Evolutionary conservation across 768 basidiomycete genomes (phyloP).

Genomic region (Lepiota subincarnata): DNA sequence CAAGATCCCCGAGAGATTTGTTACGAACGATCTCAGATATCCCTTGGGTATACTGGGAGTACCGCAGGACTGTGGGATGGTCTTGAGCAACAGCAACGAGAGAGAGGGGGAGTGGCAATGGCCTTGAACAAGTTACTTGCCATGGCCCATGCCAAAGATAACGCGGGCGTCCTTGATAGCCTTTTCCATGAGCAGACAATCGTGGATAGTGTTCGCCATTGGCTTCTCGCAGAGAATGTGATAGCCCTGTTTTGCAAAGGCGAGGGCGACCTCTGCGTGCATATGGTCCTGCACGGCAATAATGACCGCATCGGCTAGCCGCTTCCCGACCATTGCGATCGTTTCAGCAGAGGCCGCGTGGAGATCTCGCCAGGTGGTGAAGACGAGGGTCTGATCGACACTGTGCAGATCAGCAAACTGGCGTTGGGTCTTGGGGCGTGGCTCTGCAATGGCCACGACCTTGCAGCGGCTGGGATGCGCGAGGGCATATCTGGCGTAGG

Average conservation of each 20-base stretch:
- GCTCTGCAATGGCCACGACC: conserved; percentile 84
- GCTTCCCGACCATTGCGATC: conserved; percentile 57
- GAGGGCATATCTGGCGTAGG: conserved; percentile 62
- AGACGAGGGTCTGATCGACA: conserved; percentile 67
- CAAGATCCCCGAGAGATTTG: conserved; percentile 65
- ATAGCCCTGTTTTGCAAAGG: conserved; percentile 79
- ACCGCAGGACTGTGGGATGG: conserved; percentile 62
- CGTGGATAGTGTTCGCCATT: conserved; percentile 73
- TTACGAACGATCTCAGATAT: conserved; percentile 69
- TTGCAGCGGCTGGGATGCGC: conserved; percentile 59
- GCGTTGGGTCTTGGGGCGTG: conserved; percentile 60
- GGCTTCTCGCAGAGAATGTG: conserved; percentile 93
- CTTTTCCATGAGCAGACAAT: conserved; percentile 71
- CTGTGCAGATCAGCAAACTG: conserved; percentile 53
- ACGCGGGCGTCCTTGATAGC: conserved; percentile 64
- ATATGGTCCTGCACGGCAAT: conserved; percentile 78
- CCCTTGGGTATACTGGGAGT: conserved; percentile 77
- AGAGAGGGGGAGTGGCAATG: background rate
- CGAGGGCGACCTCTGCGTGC: conserved; percentile 70
- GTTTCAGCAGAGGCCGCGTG: conserved; percentile 63
- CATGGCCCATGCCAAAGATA: conserved; percentile 87
- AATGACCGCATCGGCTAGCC: conserved; percentile 78
- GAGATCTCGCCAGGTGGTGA: conserved; percentile 69
- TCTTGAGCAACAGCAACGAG: background rate
- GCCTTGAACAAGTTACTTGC: conserved; percentile 33